Evolutionary conservation across 2,329 filamentous ascomycete species (phyloP).

Genomic region (Pseudogymnoascus sp.): DNA sequence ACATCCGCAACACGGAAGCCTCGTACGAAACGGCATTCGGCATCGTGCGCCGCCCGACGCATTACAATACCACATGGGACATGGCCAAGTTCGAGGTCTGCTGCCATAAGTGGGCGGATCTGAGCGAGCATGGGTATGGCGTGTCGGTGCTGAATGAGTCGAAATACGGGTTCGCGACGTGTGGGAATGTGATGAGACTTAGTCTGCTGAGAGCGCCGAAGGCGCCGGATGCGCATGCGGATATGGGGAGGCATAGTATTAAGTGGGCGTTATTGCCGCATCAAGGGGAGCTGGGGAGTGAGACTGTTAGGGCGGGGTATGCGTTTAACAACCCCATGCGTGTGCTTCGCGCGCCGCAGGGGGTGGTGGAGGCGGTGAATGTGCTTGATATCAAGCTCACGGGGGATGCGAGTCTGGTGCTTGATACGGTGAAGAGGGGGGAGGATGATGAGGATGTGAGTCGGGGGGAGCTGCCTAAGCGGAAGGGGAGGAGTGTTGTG

Average conservation of each 20-base stretch:
- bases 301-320: conserved; percentile 75
- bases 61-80: conserved; percentile 97
- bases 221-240: conserved; percentile 84
- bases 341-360: conserved; percentile 41
- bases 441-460: conserved; percentile 75
- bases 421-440: conserved; percentile 91
- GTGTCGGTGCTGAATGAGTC: conserved; percentile 91
- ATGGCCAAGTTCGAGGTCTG: conserved; percentile 98
- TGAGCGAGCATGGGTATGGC: conserved; percentile 81
- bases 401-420: conserved; percentile 60
- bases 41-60: conserved; percentile 79
- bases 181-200: conserved; percentile 81
- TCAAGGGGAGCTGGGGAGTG: conserved; percentile 59
- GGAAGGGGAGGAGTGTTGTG: conserved; percentile 72
- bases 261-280: conserved; percentile 90
- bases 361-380: conserved; percentile 36
- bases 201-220: conserved; percentile 82
- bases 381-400: conserved; percentile 56
- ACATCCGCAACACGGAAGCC: conserved; percentile 83
- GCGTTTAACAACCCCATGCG: conserved; percentile 83
- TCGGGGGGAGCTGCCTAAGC: conserved; percentile 52
- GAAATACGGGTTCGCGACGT: conserved; percentile 93
- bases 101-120: conserved; percentile 88
- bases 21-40: conserved; percentile 94
- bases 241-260: conserved; percentile 85